Evolutionary conservation across 78 protist species (phyloP).

Genomic region (slime mould (Dictyostelium discoideum)): DNA sequence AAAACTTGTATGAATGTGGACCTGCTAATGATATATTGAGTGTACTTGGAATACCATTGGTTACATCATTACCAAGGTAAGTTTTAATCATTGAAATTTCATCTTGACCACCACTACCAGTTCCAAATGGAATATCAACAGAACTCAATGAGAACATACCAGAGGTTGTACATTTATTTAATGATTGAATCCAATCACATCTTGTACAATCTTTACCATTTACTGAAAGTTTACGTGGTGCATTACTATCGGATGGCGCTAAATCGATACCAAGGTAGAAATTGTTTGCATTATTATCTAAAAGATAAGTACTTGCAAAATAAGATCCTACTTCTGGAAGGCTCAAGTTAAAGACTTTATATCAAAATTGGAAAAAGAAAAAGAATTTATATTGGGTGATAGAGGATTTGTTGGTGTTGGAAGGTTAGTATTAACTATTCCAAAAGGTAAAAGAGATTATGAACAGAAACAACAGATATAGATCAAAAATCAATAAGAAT

Average conservation of each 20-base stretch:
- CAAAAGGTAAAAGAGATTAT: too few species aligned
- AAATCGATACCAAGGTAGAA: conserved; percentile 17
- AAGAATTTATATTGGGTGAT: too few species aligned
- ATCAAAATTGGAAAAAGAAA: too few species aligned
- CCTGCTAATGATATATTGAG: neutral
- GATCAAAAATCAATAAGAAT: too few species aligned
- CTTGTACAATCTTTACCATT: neutral
- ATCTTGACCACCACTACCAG: neutral
- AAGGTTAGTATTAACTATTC: too few species aligned
- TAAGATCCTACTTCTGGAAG: neutral
- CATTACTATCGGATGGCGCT: neutral
- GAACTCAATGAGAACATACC: neutral
- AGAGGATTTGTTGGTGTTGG: too few species aligned
- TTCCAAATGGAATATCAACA: too few species aligned
- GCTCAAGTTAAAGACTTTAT: too few species aligned
- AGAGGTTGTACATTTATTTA: neutral
- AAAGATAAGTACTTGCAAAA: neutral
- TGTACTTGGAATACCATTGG: neutral
- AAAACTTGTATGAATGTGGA: neutral
- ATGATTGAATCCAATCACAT: neutral
- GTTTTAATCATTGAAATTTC: neutral
- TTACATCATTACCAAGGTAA: neutral
- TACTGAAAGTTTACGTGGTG: neutral
- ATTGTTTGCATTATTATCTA: neutral
- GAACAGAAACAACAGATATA: too few species aligned